phyloP scores from a whole-genome alignment of 345 rosid genomes.

The Eucalyptus victrix region DNA sequence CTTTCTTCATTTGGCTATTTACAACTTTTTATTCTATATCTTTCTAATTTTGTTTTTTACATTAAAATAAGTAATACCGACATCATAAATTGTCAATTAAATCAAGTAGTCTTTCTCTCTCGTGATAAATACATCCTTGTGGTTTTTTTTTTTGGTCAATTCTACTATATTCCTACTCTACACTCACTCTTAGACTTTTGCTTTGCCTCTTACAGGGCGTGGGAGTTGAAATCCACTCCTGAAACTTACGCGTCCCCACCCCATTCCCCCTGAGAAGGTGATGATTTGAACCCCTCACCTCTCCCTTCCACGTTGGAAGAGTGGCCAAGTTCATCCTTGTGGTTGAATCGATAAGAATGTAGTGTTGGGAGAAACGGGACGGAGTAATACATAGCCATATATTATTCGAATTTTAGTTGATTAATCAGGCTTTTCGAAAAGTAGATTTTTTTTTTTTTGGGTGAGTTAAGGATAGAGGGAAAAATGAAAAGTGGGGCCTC shows the following conservation, averaged over 20 bases:
- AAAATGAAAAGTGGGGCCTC: neutral
- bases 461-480: neutral
- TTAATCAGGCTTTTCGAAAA: neutral
- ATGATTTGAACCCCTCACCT: no score
- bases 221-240: no score
- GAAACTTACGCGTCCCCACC: no score
- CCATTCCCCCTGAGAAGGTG: no score
- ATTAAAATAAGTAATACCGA: rapidly evolving
- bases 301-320: no score
- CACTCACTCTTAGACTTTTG: no score
- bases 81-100: neutral
- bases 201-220: no score
- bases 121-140: neutral
- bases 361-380: neutral
- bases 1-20: neutral
- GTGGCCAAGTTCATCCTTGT: no score
- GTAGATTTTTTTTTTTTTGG: neutral
- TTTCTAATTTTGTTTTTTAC: rapidly evolving
- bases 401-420: neutral
- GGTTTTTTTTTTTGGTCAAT: no score
- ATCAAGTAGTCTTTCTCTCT: rapidly evolving
- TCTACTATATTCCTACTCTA: no score
- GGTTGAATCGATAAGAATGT: neutral
- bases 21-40: neutral
- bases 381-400: neutral